A percentile compares a stretch with the other conserved stretches of the same genome.
Conservation (phyloP, 495 filamentous ascomycete genomes). For the Tirmania nivea region DNA sequence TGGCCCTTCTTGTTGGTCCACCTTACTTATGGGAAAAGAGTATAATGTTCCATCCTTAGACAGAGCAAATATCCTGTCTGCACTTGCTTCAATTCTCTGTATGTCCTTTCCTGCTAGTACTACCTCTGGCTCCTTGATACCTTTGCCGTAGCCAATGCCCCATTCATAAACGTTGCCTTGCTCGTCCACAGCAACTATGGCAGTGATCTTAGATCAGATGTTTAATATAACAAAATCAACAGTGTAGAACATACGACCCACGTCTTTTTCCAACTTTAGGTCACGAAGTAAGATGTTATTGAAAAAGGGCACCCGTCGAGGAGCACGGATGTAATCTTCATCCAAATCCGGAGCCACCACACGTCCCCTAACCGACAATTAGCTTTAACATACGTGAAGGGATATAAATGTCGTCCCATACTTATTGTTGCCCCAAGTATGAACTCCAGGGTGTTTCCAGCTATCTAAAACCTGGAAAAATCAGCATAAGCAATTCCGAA, state of each 20-base stretch:
- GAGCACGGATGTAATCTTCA: constrained; percentile 53
- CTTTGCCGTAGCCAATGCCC: constrained; percentile 52
- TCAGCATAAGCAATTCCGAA: not conserved
- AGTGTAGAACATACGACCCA: constrained; percentile 32
- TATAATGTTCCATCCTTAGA: constrained; percentile 61
- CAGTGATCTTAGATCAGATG: not conserved
- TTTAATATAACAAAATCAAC: not conserved
- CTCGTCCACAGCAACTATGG: constrained; percentile 48
- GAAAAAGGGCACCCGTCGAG: constrained; percentile 61
- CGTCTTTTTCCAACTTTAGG: constrained; percentile 60
- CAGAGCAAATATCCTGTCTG: constrained; percentile 64
- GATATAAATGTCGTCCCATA: not conserved
- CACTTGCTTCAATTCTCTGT: constrained; percentile 44
- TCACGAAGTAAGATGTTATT: constrained; percentile 68
- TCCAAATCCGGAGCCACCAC: constrained; percentile 70
- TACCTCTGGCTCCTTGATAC: constrained; percentile 33
- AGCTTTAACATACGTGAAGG: too few relatives aligned
- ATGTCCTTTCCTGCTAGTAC: constrained; percentile 72
- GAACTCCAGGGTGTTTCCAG: constrained; percentile 52
- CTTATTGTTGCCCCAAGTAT: constrained; percentile 73
- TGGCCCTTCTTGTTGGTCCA: constrained; percentile 40
- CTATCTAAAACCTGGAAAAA: not conserved
- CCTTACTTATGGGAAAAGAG: constrained; percentile 54
- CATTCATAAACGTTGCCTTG: constrained; percentile 82
- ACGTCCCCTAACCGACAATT: constrained; percentile 23